Conservation (phyloP, 2,329 filamentous ascomycete genomes). For the Alternaria novae-zelandiae region DNA sequence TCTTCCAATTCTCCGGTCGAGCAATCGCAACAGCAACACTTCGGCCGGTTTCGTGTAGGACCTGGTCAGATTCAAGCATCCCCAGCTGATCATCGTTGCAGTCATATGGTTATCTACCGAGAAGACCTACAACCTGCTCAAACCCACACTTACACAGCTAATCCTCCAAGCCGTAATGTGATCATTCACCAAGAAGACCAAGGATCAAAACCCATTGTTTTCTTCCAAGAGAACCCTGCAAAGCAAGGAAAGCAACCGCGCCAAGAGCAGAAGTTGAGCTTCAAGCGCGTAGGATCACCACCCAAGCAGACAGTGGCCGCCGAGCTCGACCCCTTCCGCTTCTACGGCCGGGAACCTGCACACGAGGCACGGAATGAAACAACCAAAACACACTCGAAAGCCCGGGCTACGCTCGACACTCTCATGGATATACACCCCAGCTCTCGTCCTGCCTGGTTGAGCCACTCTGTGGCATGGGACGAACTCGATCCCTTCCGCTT, state of each 20-base stretch:
- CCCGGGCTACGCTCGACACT: no score
- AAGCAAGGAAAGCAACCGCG: not conserved
- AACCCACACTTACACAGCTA: not conserved
- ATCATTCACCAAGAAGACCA: not conserved
- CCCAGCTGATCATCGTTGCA: fast-evolving
- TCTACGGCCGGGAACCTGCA: not conserved
- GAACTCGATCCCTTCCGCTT: no score
- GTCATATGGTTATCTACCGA: not conserved
- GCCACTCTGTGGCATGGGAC: no score
- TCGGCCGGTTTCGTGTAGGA: not conserved
- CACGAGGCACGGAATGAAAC: not conserved
- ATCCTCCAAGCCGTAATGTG: not conserved
- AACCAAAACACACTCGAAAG: no score
- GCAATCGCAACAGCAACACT: not conserved
- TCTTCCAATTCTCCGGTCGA: not conserved
- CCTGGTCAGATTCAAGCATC: not conserved
- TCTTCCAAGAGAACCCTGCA: fast-evolving
- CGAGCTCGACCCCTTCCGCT: not conserved
- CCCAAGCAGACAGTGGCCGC: not conserved
- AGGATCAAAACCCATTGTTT: not conserved
- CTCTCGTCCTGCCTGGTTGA: no score
- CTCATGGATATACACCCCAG: no score
- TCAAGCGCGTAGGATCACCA: not conserved
- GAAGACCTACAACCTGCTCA: not conserved
- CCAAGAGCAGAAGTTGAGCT: not conserved